Evolutionary conservation across 148 eudicot species (phyloP), one percentile per base, ranked within the genome.

Genomic region (Camellia japonica): DNA sequence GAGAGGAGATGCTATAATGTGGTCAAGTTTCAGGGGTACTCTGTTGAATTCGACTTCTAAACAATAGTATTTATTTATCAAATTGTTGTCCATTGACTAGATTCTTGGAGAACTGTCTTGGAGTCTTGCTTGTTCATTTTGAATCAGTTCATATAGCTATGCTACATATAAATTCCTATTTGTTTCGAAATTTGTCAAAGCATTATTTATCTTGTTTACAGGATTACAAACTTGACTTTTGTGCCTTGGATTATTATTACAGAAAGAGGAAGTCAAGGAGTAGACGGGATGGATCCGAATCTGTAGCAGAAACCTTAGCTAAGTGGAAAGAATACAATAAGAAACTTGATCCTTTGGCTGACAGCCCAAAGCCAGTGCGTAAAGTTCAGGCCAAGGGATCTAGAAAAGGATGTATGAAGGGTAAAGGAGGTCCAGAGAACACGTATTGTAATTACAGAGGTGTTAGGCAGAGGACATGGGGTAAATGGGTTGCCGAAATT

Each of bases 401-500:
- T 4, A 95, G 88, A 75, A 95, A 95, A 67, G 98, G 98, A 9
- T 93, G 98, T 82, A 95, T 95, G 98, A 93, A 88, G 76, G 98
- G 98, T 0, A 94, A 93, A 89, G 98, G 98, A 2, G 98, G 98
- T 2, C 98, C 97, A 0, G 94, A 94, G 3, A 94, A 94, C 70
- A 41, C 90, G 0, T 76, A 68, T 0, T 84, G 89, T 80, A 89
- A 83, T 5, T 94, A 83, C 62, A 85, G 98, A 61, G 97, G 98
- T 5, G 98, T 94, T 49, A 87, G 98, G 76, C 98, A 94, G 79
- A 88, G 98, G 78, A 90, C 90, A 44, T 94, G 97, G 98, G 98
- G 98, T 7, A 94, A 91, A 87, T 94, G 98, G 98, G 98, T 94
- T 63, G 93, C 97, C 3, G 98, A 94, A 82, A 93, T 94, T 69